Base-by-base conservation (phyloP, 2,329 filamentous ascomycete genomes). In the Pleurostoma richardsiae region DNA sequence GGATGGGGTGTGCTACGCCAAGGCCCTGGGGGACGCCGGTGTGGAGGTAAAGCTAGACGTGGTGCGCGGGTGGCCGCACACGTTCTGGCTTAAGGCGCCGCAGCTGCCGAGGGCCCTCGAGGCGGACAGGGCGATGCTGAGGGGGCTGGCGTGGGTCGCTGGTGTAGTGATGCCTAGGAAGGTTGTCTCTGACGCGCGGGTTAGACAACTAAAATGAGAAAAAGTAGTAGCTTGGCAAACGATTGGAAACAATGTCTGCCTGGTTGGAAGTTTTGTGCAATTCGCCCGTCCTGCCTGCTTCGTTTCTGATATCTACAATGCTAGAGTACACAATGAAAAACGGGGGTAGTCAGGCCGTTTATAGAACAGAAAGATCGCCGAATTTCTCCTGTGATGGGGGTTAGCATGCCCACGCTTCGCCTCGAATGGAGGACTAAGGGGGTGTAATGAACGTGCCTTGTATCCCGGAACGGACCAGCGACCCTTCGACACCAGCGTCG, bases 381-480 rank as follows among this genome's bases (percentile, higher is more conserved):
- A 97, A 99, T 82, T 91, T 95, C 83, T 99, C 94, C 92, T 97
- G 63, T 57, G 63, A 41, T 42, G 57, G 51, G 54, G 47, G 67
- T 85, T 68, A 86, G 77, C 51, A 59, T 40, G 38, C 41, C 10
- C 11, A 33, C 28, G 33, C 19, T 19, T 19, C 19, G 3, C 28
- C 10, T 27, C 10, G 5, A 42, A 46, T 8, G 31, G 43, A 36
- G 30, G 10, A 41, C 40, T 30, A 29, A n/a, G 30, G 10, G 4
- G 5, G 19, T 28, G 27, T 29, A 30, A 6, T 41, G 41, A 49
- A 66, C 85, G 62, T 77, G 92, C 92, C 90, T 96, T 96, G 88
- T 99, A 99, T 68, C 94, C 94, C 55, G 94, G 91, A 66, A 96
- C 91, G 77, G 85, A 82, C 94, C 94, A 99, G 83, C 90, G 89